Percentiles rank a stretch among this genome's conserved stretches.
These are phyloP conservation scores for Coniosporium apollinis DNA, from an alignment of 495 filamentous ascomycete genomes.

Conservation along the genomic window DNA sequence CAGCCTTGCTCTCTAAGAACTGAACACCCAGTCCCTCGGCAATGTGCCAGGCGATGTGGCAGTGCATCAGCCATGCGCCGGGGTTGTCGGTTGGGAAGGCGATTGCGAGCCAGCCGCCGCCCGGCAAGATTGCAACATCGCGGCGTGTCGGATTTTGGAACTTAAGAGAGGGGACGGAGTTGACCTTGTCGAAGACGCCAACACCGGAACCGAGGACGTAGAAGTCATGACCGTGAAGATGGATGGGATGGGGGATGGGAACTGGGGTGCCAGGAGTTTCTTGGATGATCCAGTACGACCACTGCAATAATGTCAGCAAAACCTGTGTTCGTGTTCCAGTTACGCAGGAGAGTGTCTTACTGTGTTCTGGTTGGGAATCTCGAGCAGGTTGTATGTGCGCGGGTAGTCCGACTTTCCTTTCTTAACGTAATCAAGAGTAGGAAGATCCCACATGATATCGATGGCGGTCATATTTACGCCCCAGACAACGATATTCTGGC, in stretches of 20 bases:
- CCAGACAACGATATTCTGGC: slow-evolving; percentile 23
- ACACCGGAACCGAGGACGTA: slow-evolving; percentile 18
- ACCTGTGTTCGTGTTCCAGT: background rate
- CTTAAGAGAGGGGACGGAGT: slow-evolving; percentile 8
- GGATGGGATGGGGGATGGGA: slow-evolving; percentile 23
- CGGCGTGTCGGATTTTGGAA: slow-evolving; percentile 18
- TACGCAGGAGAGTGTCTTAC: slow-evolving; percentile 2
- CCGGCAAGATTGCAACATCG: slow-evolving; percentile 21
- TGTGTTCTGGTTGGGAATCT: slow-evolving; percentile 16
- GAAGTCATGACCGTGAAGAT: slow-evolving; percentile 28
- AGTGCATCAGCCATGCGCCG: slow-evolving; percentile 21
- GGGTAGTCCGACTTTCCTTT: slow-evolving; percentile 19
- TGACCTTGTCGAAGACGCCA: slow-evolving; percentile 12
- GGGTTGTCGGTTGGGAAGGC: slow-evolving; percentile 24
- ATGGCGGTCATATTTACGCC: slow-evolving; percentile 22
- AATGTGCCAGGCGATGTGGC: slow-evolving; percentile 23
- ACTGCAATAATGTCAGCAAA: slow-evolving; percentile 6
- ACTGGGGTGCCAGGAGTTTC: slow-evolving; percentile 3
- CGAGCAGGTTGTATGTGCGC: slow-evolving; percentile 16
- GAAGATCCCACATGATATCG: slow-evolving; percentile 20
- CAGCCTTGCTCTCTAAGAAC: slow-evolving; percentile 16
- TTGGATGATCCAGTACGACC: slow-evolving; percentile 26
- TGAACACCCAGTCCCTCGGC: slow-evolving; percentile 19
- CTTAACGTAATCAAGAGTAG: slow-evolving; percentile 22
- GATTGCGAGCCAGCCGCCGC: slow-evolving; percentile 18